Conservation (phyloP, 257 asterid genomes). For the Nicotiana noctiflora region DNA sequence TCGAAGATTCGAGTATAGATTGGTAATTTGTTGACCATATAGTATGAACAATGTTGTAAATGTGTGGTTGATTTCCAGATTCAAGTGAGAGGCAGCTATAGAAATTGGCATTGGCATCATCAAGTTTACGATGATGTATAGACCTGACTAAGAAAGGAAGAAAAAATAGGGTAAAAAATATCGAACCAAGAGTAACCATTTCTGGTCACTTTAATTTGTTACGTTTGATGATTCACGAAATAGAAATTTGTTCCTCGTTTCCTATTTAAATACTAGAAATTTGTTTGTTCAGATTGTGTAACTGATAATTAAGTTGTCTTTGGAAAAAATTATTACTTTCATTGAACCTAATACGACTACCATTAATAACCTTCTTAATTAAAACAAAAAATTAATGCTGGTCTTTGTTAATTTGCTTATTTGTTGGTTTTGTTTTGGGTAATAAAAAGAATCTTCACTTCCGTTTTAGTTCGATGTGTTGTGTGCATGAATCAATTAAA, state of each 20-base stretch:
- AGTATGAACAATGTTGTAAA: slow-evolving; percentile 14
- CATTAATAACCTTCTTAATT: background rate
- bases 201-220: background rate
- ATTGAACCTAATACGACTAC: background rate
- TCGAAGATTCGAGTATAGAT: slow-evolving; percentile 27
- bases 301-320: background rate
- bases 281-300: background rate
- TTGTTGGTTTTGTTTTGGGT: background rate
- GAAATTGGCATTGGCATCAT: slow-evolving; percentile 2
- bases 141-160: background rate
- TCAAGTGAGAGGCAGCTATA: slow-evolving; percentile 7
- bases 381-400: background rate
- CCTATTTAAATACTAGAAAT: background rate
- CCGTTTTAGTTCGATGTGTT: background rate
- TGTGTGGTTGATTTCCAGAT: background rate
- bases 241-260: background rate
- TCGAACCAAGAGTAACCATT: background rate
- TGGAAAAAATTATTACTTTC: background rate
- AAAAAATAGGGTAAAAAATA: background rate
- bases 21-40: slow-evolving; percentile 15
- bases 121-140: background rate
- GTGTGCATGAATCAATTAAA: background rate
- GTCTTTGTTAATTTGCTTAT: background rate
- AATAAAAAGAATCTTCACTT: background rate
- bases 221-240: background rate